Base-by-base conservation (phyloP, 2,329 filamentous ascomycete genomes). In the Neofusicoccum umdonicola region DNA sequence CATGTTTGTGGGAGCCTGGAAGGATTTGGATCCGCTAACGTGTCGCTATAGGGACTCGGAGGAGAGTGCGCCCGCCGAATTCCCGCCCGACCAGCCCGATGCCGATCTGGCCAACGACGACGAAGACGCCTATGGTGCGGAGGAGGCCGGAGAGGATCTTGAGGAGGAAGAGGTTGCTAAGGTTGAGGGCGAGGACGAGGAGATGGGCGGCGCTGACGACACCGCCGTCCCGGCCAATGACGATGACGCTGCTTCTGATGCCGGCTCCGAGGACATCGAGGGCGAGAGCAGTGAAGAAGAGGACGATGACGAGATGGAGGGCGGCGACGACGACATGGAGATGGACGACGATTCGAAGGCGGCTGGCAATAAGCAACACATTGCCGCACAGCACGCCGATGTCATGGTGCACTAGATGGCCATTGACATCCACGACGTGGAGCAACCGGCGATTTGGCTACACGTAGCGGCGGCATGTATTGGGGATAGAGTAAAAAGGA, bases 11-110 rank as follows among this genome's bases (percentile, higher is more conserved):
- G 41, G 19, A 15, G 41, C 42, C 42, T 47, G 42, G 64, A 44
- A 42, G 17, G 13, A n/a, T 45, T 27, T 48, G 47, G 34, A 13
- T 17, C 8, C 35, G 56, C 56, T 60, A 9, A 60, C 7, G 4
- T 37, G n/a, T 13, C 12, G 17, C 56, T 65, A 61, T 44, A 97
- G 93, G 93, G 95, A 99, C 76, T 95, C 92, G n/a, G 95, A 99
- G 74, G 94, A 93, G 69, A 95, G 93, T 76, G 95, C 95, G 35
- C 95, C 95, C 2, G 89, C 95, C 68, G 94, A 99, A 80, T 99
- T 92, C 78, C 95, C 95, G 35, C 96, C 95, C 67, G 95, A 99
- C 77, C 95, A 99, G 81, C 95, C 95, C 47, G 95, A 99, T 77
- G 95, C 93, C 62, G 96, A 99, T 74, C 85, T 90, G 50, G 85